Base-by-base conservation (phyloP, 768 basidiomycete species). In the button mushroom (Agaricus bisporus) region DNA sequence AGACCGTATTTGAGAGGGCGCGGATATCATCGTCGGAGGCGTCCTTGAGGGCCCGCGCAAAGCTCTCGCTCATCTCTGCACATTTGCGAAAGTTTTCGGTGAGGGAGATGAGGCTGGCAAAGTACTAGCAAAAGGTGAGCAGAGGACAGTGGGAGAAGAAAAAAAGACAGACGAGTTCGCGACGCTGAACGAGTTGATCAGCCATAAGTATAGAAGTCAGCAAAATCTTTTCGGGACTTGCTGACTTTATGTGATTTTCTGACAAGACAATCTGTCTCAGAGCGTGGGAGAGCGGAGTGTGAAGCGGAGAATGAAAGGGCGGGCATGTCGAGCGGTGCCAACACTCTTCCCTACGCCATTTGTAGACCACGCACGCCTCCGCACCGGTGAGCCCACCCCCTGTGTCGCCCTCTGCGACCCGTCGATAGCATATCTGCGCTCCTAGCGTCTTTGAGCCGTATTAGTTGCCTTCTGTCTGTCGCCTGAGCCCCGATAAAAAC, bases 81-180 rank as follows among this genome's bases (percentile, higher is more conserved):
- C 80, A 82, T 55, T 79, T 75, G 56, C 82, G 80, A 79, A 91
- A 76, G 36, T 78, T 69, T 45, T 79, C 76, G 37, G 86, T 85
- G 54, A 87, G 79, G 20, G 72, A 70, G 56, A 63, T 66, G 58
- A 89, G 72, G 60, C 78, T 76, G 28, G 69, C 64, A 32, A 77
- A 74, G 66, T 87, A 76, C 86, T 88, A 39, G 49, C 18, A 60
- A 53, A 51, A 58, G 60, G 57, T 64, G 55, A 54, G 51, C 44
- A 37, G 54, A 14, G 39, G 42, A 49, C 32, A 18, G 35, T 9
- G 26, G 35, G 26, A 42, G 42, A 41, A 22, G 29, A 42, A 17
- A 50, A 53, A 43, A 22, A 52, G 26, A 63, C 60, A 37, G 49
- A 73, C 77, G 67, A 75, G 66, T 26, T 61, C 60, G 54, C 71